Evolutionary conservation across 2,329 filamentous ascomycete species (phyloP).

Genomic region (Fusarium sp.): DNA sequence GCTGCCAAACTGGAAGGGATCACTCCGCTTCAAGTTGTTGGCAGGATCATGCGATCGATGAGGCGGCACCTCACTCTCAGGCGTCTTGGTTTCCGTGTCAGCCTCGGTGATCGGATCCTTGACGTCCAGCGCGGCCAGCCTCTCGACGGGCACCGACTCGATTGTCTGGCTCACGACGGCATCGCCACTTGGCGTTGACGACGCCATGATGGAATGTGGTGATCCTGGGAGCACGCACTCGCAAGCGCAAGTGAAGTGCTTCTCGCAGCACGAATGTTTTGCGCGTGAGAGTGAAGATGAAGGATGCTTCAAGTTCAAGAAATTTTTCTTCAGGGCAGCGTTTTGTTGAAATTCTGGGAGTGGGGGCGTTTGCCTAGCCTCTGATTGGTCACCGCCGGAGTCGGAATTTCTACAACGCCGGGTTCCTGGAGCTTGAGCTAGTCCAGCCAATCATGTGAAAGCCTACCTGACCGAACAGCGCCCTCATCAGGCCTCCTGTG

Average conservation of each 20-base stretch:
- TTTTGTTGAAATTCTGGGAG: slow-evolving; percentile 37
- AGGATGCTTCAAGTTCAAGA: slow-evolving; percentile 30
- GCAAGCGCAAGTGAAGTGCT: slow-evolving; percentile 34
- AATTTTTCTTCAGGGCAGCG: slow-evolving; percentile 32
- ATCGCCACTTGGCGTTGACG: slow-evolving; percentile 38
- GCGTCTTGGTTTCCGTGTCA: slow-evolving; percentile 17
- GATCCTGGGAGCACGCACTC: slow-evolving; percentile 39
- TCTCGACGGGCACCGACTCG: slow-evolving; percentile 33
- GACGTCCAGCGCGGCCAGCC: slow-evolving; percentile 42
- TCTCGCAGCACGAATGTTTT: slow-evolving; percentile 27
- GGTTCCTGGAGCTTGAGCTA: not conserved
- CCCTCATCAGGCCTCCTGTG: slow-evolving; percentile 32
- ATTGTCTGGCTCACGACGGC: slow-evolving; percentile 27
- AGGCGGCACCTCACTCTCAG: slow-evolving; percentile 55
- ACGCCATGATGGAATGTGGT: slow-evolving; percentile 36
- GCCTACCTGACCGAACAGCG: not conserved
- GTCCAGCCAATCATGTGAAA: slow-evolving; percentile 33
- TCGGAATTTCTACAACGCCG: slow-evolving; percentile 25
- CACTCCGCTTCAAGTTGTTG: slow-evolving; percentile 84
- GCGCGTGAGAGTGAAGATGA: slow-evolving; percentile 29
- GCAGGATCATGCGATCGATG: slow-evolving; percentile 77
- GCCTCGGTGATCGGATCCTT: slow-evolving; percentile 37
- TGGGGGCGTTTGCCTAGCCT: not conserved
- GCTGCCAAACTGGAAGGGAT: slow-evolving; percentile 96
- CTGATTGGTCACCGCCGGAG: not conserved